Conservation (phyloP, 352 stramenopile genomes). For the Globisporangium parvum region DNA sequence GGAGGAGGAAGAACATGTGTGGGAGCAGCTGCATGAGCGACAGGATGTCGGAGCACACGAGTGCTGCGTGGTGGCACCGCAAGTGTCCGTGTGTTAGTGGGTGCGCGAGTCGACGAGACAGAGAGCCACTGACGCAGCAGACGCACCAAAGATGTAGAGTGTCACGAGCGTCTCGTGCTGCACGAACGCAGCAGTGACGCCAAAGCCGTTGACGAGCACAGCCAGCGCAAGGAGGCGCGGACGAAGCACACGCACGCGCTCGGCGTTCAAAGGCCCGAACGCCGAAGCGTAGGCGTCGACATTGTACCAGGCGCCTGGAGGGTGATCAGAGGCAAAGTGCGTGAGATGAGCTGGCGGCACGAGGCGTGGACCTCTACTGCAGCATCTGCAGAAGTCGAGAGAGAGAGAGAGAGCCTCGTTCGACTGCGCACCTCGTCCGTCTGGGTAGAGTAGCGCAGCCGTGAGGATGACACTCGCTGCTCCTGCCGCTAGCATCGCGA, state of each 20-base stretch:
- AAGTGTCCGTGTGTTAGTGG: background rate
- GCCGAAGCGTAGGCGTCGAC: conserved; percentile 28
- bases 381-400: no score
- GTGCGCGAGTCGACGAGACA: background rate
- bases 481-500: conserved; percentile 14
- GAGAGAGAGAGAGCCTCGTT: no score
- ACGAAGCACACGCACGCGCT: conserved; percentile 28
- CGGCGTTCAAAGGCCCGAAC: conserved; percentile 13
- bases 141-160: conserved; percentile 41
- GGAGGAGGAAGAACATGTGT: conserved; percentile 51
- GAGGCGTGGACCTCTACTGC: no score
- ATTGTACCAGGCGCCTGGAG: conserved; percentile 46
- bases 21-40: conserved; percentile 40
- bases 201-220: conserved; percentile 25
- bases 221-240: conserved; percentile 24
- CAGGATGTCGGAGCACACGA: conserved; percentile 27
- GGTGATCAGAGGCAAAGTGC: background rate
- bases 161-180: conserved; percentile 28
- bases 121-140: background rate
- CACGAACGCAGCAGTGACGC: conserved; percentile 17
- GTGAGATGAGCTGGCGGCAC: no score
- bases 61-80: conserved; percentile 15
- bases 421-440: conserved; percentile 16
- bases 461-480: conserved; percentile 21
- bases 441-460: conserved; percentile 21